A percentile compares a stretch with the other conserved stretches of the same genome.
Evolutionary conservation across 2,329 filamentous ascomycete species (phyloP).

Genomic region (Fusarium setosum): DNA sequence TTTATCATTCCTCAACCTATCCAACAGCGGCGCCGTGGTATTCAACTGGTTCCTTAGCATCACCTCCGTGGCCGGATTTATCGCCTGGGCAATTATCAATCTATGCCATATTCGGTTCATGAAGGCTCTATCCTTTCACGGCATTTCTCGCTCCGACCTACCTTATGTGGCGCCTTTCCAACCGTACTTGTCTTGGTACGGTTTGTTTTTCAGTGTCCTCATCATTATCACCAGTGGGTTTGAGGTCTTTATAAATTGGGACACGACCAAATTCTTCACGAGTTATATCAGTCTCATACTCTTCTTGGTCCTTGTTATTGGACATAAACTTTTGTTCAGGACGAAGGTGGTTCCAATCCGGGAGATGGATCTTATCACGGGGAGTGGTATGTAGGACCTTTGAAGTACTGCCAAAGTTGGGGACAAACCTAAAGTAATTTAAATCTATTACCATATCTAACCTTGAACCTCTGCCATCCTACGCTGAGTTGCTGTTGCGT

Average conservation of each 20-base stretch:
- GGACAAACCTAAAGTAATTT: too few species aligned
- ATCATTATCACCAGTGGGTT: constrained; percentile 67
- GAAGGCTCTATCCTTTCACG: constrained; percentile 50
- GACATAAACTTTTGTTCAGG: constrained; percentile 1
- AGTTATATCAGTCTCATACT: constrained; percentile 3
- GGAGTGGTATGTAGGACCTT: not conserved
- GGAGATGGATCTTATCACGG: constrained; percentile 6
- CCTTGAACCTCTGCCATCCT: too few species aligned
- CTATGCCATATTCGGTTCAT: constrained; percentile 53
- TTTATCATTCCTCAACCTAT: constrained; percentile 54
- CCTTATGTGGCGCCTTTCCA: constrained; percentile 53
- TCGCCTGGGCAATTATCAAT: constrained; percentile 55
- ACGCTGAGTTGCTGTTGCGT: too few species aligned
- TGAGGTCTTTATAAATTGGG: constrained; percentile 6
- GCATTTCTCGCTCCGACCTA: constrained; percentile 46
- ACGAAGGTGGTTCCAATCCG: not conserved
- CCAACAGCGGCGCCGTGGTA: constrained; percentile 46
- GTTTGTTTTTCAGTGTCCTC: constrained; percentile 37
- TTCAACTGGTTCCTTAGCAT: constrained; percentile 56
- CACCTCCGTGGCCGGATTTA: constrained; percentile 54
- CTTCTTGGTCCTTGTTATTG: not conserved
- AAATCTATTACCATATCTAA: too few species aligned
- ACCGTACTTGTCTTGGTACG: constrained; percentile 52
- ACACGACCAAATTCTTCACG: constrained; percentile 5
- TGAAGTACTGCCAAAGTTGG: too few species aligned